Base-by-base conservation (phyloP, 164 flowering plant genomes). In the Aristolochia fimbriata region DNA sequence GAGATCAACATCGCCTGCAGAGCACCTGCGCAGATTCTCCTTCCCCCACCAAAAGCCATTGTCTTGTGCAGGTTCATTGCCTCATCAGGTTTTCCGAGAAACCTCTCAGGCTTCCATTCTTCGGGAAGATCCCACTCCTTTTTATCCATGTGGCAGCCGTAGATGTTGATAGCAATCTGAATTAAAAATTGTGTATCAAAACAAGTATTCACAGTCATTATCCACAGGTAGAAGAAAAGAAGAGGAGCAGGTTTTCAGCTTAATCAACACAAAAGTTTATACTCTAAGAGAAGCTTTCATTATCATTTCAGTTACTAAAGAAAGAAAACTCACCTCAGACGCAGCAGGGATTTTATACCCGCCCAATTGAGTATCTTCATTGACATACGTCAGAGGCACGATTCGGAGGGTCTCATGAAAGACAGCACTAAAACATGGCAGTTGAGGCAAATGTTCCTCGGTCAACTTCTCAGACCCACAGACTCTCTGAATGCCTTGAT, bases 21-120 rank as follows among this genome's bases (percentile, higher is more conserved):
- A 54, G 96, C 59, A 12, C 99, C 99, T 0, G 96, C 88, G 49
- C 99, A 94, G 0, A 72, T 83, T 79, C 99, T 75, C 76, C 82
- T 94, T 53, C 99, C 99, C 14, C 74, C 91, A 65, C 99, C 99
- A 70, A 94, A 94, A 1, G 96, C 93, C 96, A 88, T 87, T 25
- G 97, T 91, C 86, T 79, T 88, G 82, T 81, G 64, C 63, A 91
- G 47, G 60, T 94, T 97, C 71, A 54, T 43, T 0, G 68, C 64
- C 24, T 91, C 97, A 59, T 73, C 80, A 68, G 78, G 81, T 20
- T 46, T 70, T 8, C 71, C 70, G 0, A 87, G 73, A 73, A 91
- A 87, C 54, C 99, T 84, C 76, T 88, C 96, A 0, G 99, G 99
- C 46, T 55, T 76, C 96, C 96, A 94, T 61, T 77, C 77, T 41